A percentile compares a stretch with the other conserved stretches of the same genome.
These are phyloP conservation scores for Coelastrella sp. DNA, from an alignment of 139 green algal species.

Conservation along the genomic window DNA sequence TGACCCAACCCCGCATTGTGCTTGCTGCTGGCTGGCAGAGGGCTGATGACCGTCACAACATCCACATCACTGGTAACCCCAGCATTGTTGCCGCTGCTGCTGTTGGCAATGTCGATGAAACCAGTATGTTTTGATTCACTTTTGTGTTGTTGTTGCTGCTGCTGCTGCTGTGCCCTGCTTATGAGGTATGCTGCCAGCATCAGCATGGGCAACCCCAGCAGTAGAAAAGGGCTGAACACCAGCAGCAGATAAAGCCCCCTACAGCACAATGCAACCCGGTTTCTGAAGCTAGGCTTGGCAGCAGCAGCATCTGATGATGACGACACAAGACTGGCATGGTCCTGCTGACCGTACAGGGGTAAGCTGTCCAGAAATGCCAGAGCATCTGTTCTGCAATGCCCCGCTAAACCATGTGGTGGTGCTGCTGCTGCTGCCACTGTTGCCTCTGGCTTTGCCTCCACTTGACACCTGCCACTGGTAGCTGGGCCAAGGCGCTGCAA, in stretches of 20 bases:
- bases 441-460: background rate
- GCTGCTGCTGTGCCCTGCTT: background rate
- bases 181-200: conserved; percentile 51
- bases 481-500: no score
- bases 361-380: conserved; percentile 50
- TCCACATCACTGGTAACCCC: background rate
- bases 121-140: no score
- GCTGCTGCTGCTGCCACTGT: conserved; percentile 23
- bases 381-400: background rate
- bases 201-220: conserved; percentile 67
- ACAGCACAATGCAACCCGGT: conserved; percentile 48
- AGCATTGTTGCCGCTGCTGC: conserved; percentile 25
- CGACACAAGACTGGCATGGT: conserved; percentile 57
- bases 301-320: background rate
- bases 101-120: background rate
- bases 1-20: background rate
- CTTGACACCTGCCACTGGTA: no score
- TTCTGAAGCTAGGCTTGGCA: background rate
- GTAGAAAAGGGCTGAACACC: conserved; percentile 77
- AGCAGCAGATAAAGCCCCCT: conserved; percentile 66
- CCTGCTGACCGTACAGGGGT: conserved; percentile 70
- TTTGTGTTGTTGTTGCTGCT: conserved; percentile 25
- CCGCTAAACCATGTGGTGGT: background rate
- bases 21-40: background rate
- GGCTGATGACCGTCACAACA: background rate